A percentile compares a stretch with the other conserved stretches of the same genome.
phyloP scores from a whole-genome alignment of 345 rosid genomes.

The Eucalyptus sp. region DNA sequence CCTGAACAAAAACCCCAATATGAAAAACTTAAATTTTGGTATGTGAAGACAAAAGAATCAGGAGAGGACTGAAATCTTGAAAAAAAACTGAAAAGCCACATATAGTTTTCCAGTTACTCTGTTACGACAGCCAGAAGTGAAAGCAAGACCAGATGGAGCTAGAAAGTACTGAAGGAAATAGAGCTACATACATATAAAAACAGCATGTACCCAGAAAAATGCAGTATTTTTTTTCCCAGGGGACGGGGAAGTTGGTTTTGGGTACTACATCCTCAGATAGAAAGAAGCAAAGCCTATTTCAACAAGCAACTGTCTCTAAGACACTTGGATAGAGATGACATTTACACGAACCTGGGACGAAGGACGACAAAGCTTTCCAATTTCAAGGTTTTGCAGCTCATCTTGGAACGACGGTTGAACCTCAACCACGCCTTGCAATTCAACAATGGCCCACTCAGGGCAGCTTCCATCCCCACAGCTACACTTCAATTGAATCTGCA shows the following conservation, averaged over 20 bases:
- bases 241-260: not conserved
- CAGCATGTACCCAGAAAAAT: not conserved
- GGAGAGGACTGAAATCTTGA: not conserved
- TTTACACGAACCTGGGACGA: conserved; percentile 43
- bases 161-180: not conserved
- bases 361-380: conserved; percentile 70
- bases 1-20: conserved; percentile 20
- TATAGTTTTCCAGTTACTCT: not conserved
- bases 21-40: not conserved
- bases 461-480: conserved; percentile 60
- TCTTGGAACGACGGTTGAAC: conserved; percentile 45
- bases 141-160: not conserved
- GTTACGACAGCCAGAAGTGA: not conserved
- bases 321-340: not conserved
- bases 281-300: not conserved
- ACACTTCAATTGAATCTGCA: conserved; percentile 86
- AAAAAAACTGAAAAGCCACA: not conserved
- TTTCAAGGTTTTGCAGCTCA: conserved; percentile 59
- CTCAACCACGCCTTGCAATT: conserved; percentile 77
- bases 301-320: not conserved
- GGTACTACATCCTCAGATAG: not conserved
- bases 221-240: not conserved
- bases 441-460: conserved; percentile 85
- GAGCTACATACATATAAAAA: not conserved
- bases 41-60: not conserved